These are phyloP conservation scores for Meyerozyma sp. DNA, from an alignment of 1,139 yeast genomes.

Conservation along the genomic window DNA sequence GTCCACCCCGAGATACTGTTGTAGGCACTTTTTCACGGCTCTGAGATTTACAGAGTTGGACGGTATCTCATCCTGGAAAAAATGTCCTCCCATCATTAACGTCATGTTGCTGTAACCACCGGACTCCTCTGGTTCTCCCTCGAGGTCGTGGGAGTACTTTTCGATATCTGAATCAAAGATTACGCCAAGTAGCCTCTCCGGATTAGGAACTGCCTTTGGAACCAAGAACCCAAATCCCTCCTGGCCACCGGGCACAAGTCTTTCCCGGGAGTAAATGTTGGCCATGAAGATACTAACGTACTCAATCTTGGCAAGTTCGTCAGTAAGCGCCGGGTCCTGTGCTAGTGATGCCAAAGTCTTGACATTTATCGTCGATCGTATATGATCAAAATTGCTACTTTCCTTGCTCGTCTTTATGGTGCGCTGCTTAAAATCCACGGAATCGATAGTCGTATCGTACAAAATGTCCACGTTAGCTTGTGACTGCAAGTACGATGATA, in stretches of 20 bases:
- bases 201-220: slow-evolving; percentile 53
- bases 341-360: slow-evolving; percentile 21
- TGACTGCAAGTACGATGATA: slow-evolving; percentile 29
- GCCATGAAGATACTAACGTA: slow-evolving; percentile 56
- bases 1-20: slow-evolving; percentile 45
- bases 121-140: slow-evolving; percentile 6
- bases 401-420: slow-evolving; percentile 4
- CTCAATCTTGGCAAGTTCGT: slow-evolving; percentile 23
- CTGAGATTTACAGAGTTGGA: slow-evolving; percentile 37
- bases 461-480: slow-evolving; percentile 38
- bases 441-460: slow-evolving; percentile 16
- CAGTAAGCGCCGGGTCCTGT: slow-evolving; percentile 10
- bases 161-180: slow-evolving; percentile 87
- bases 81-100: slow-evolving; percentile 87
- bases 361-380: slow-evolving; percentile 53
- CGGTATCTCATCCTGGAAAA: slow-evolving; percentile 36
- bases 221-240: slow-evolving; percentile 87
- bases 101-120: slow-evolving; percentile 63
- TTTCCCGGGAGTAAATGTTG: slow-evolving; percentile 41
- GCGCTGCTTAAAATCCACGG: slow-evolving; percentile 15
- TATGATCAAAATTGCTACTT: slow-evolving; percentile 39
- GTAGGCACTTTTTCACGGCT: slow-evolving; percentile 43
- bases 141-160: slow-evolving; percentile 33
- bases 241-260: slow-evolving; percentile 37
- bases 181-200: slow-evolving; percentile 70